These are phyloP conservation scores for Buddleja alternifolia DNA, from an alignment of 257 asterid species.

Conservation along the genomic window DNA sequence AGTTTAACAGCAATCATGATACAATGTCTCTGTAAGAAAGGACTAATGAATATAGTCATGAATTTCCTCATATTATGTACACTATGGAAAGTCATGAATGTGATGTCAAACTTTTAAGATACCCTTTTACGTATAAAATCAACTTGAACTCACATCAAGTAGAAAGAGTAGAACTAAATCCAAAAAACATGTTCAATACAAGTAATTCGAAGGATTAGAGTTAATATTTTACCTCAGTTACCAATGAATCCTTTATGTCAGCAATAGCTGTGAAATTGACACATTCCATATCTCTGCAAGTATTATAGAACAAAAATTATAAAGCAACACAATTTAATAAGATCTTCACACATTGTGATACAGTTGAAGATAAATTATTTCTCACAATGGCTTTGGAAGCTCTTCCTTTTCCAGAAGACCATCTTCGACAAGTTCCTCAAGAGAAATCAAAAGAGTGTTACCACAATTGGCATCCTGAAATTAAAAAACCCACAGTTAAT, in stretches of 20 bases:
- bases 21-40: slow-evolving; percentile 3
- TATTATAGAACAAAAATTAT: slow-evolving; percentile 23
- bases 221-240: slow-evolving; percentile 60
- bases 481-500: slow-evolving; percentile 1
- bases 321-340: neutral
- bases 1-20: slow-evolving; percentile 9
- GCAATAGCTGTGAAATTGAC: slow-evolving; percentile 73
- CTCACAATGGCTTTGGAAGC: slow-evolving; percentile 91
- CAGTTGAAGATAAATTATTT: slow-evolving; percentile 14
- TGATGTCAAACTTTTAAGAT: slow-evolving; percentile 17
- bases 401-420: slow-evolving; percentile 77
- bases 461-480: slow-evolving; percentile 99
- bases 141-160: slow-evolving; percentile 13
- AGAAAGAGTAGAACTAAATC: neutral
- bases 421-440: slow-evolving; percentile 89
- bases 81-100: slow-evolving; percentile 2
- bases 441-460: slow-evolving; percentile 87
- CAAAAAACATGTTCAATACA: slow-evolving; percentile 7
- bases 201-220: slow-evolving; percentile 15
- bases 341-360: slow-evolving; percentile 2
- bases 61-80: too few relatives aligned
- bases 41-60: too few relatives aligned
- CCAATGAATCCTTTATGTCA: slow-evolving; percentile 79
- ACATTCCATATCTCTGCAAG: slow-evolving; percentile 68
- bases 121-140: neutral